Evolutionary conservation across 306 rosid species (phyloP).

Genomic region (Rosa lucieae): DNA sequence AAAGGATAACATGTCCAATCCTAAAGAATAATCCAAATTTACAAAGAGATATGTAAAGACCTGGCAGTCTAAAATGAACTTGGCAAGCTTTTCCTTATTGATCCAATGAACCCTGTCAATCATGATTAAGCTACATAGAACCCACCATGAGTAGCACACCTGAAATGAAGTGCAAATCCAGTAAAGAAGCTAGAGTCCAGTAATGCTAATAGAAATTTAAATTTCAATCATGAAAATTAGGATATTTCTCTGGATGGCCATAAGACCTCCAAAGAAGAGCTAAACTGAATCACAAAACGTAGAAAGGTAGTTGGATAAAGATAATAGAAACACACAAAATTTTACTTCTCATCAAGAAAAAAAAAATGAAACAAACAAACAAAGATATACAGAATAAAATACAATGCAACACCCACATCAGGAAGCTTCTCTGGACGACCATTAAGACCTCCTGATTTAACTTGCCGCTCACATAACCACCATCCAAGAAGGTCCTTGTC

Average conservation of each 20-base stretch:
- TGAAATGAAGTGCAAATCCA: slow-evolving; percentile 30
- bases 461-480: slow-evolving; percentile 97
- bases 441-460: slow-evolving; percentile 85
- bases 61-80: slow-evolving; percentile 88
- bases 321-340: background rate
- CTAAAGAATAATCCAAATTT: slow-evolving; percentile 20
- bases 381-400: background rate
- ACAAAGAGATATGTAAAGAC: slow-evolving; percentile 30
- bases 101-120: slow-evolving; percentile 96
- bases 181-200: slow-evolving; percentile 20
- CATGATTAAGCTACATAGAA: slow-evolving; percentile 92
- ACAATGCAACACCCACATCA: slow-evolving; percentile 48
- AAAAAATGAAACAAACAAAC: too few relatives aligned
- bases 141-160: slow-evolving; percentile 97
- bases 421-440: slow-evolving; percentile 95
- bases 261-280: background rate
- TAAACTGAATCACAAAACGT: background rate
- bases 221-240: background rate
- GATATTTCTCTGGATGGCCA: background rate
- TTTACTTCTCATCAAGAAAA: background rate
- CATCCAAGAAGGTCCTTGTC: slow-evolving; percentile 91
- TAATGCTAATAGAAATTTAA: background rate
- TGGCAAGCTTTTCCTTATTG: slow-evolving; percentile 71
- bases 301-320: background rate
- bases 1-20: background rate